These are phyloP conservation scores for Rubia balearica DNA, from an alignment of 305 asterid genomes.

Conservation along the genomic window DNA sequence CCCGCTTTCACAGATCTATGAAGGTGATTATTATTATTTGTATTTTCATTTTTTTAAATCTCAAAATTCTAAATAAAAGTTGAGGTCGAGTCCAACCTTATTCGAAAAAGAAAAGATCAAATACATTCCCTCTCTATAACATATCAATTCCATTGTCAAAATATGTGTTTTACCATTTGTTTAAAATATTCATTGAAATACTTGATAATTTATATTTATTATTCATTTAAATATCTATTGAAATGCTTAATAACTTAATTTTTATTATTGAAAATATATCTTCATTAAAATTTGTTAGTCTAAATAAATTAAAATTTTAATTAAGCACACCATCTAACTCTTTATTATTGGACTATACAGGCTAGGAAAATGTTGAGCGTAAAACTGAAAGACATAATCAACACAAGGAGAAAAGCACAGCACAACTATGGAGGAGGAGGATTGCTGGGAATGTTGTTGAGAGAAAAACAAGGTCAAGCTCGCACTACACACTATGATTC, in stretches of 20 bases:
- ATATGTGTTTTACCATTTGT: too few relatives aligned
- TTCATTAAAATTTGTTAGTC: too few relatives aligned
- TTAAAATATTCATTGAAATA: too few relatives aligned
- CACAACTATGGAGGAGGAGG: constrained; percentile 32
- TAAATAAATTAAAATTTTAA: too few relatives aligned
- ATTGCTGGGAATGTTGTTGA: constrained; percentile 40
- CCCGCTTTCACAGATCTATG: constrained; percentile 49
- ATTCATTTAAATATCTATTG: too few relatives aligned
- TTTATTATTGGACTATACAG: constrained; percentile 11
- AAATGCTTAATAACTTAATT: not conserved
- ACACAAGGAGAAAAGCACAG: constrained; percentile 34
- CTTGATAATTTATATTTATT: too few relatives aligned
- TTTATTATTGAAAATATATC: too few relatives aligned
- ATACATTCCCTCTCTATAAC: too few relatives aligned
- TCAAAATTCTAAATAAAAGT: too few relatives aligned
- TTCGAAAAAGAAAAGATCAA: not conserved
- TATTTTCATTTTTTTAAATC: too few relatives aligned
- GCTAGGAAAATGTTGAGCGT: constrained; percentile 47
- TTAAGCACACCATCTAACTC: not conserved
- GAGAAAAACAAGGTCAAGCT: constrained; percentile 14
- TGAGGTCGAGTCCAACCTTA: too few relatives aligned
- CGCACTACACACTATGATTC: not conserved
- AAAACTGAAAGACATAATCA: constrained; percentile 33
- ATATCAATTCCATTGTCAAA: too few relatives aligned
- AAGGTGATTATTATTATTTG: constrained; percentile 28